phyloP scores from a whole-genome alignment of 441 rosid genomes.

The Manihot esculenta region DNA sequence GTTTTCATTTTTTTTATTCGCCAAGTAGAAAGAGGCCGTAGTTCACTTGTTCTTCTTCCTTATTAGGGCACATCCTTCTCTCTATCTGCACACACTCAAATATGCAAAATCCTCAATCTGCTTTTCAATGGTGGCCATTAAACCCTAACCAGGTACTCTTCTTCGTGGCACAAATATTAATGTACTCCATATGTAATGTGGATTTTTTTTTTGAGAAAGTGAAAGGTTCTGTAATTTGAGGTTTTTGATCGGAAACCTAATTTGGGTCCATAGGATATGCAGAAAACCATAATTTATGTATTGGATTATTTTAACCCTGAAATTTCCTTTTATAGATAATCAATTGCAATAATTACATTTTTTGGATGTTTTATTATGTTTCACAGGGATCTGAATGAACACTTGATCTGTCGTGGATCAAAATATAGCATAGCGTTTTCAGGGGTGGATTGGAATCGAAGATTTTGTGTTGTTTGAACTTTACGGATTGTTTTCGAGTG shows the following conservation, averaged over 20 bases:
- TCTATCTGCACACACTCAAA: background rate
- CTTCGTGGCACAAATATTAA: background rate
- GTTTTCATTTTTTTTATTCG: background rate
- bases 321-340: background rate
- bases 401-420: slow-evolving; percentile 4
- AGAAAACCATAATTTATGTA: background rate
- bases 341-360: background rate
- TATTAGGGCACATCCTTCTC: slow-evolving; percentile 16
- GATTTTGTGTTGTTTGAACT: slow-evolving; percentile 10
- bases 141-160: slow-evolving; percentile 35
- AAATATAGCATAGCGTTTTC: background rate
- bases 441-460: slow-evolving; percentile 2
- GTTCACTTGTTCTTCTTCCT: slow-evolving; percentile 6
- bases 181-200: too few species aligned
- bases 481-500: slow-evolving; percentile 23
- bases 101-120: slow-evolving; percentile 12
- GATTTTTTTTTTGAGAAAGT: background rate
- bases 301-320: background rate
- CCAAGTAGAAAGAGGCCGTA: slow-evolving; percentile 4
- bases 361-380: background rate
- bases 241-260: background rate
- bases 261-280: slow-evolving; percentile 20
- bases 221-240: background rate
- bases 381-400: slow-evolving; percentile 4
- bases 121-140: slow-evolving; percentile 33